Base-by-base conservation (phyloP, 23 red algal species). In the Gracilaria caudata region DNA sequence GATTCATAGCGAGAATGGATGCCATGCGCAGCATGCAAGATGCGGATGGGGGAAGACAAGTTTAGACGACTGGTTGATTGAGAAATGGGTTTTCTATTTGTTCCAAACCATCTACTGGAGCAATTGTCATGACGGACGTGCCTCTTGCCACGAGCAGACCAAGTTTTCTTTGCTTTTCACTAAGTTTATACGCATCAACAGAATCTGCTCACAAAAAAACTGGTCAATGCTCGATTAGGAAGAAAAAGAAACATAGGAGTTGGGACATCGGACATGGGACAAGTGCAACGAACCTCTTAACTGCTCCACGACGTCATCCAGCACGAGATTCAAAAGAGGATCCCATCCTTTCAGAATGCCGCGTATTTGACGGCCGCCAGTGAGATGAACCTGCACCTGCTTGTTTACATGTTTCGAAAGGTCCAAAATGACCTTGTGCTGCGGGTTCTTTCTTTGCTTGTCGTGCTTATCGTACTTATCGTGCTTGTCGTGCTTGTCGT, bases 321-420 rank as follows among this genome's bases (percentile, higher is more conserved):
- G 89, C 0, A 99, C 97, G 19, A 99, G 65, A 66, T 99, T 99
- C 25, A 95, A 83, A 25, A 99, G 74, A 26, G 89, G 88, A 72
- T 99, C 97, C 93, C 93, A 99, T 26, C 97, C 97, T 70, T 93
- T 94, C 19, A 99, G 73, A 9, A 88, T 60, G 33, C 97, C 97
- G 8, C 72, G 87, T 28, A 98, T 63, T 47, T 94, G 95, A n/a
- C 95, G 70, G 29, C 95, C 95, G 63, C 95, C 95, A 3, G 87
- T 66, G 20, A 98, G 90, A 39, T 83, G 92, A 33, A 98, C 95
- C n/a, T 85, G 70, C 47, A 98, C 95, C 40, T 49, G 26, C 7
- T 82, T 63, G 86, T 94, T 79, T 0, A 81, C 73, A 40, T 94
- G 92, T 55, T 90, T 89, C 26, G 90, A 90, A 20, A 98, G 75